Conservation (phyloP, 2,329 filamentous ascomycete genomes). For the Epicoccum sorghinum region DNA sequence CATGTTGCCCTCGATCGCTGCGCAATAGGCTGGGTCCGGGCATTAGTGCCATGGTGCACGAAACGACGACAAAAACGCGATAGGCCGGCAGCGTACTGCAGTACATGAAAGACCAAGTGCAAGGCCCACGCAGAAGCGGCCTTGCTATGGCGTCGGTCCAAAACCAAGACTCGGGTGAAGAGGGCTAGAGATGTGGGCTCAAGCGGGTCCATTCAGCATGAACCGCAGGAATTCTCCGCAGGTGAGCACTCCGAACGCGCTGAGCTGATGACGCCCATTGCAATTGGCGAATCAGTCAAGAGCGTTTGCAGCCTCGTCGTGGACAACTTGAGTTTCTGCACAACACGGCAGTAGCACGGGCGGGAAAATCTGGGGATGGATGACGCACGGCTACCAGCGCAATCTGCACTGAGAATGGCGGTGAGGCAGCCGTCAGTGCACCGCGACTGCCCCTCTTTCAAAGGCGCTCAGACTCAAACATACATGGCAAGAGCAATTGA, state of each 20-base stretch:
- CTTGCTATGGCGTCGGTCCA: slow-evolving; percentile 40
- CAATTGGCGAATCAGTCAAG: slow-evolving; percentile 10
- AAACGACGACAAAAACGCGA: slow-evolving; percentile 26
- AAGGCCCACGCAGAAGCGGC: slow-evolving; percentile 31
- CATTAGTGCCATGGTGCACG: slow-evolving; percentile 24
- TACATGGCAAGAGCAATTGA: slow-evolving; percentile 7
- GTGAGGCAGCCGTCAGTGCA: slow-evolving; percentile 30
- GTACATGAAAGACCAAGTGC: slow-evolving; percentile 32
- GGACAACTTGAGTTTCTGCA: slow-evolving; percentile 16
- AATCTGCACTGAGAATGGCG: slow-evolving; percentile 32
- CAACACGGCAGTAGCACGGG: slow-evolving; percentile 24
- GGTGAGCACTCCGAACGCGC: slow-evolving; percentile 9
- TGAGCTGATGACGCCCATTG: slow-evolving; percentile 8
- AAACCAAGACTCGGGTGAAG: slow-evolving; percentile 33
- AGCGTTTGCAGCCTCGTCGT: slow-evolving; percentile 13
- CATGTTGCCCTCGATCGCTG: slow-evolving; percentile 28
- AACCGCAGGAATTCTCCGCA: slow-evolving; percentile 15
- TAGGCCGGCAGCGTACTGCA: slow-evolving; percentile 33
- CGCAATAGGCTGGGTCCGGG: slow-evolving; percentile 16
- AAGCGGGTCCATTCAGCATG: slow-evolving; percentile 17
- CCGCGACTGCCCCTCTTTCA: slow-evolving; percentile 23
- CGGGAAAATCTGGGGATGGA: slow-evolving; percentile 33
- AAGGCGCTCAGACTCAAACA: slow-evolving; percentile 12
- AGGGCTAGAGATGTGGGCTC: slow-evolving; percentile 12
- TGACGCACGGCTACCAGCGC: slow-evolving; percentile 33